Evolutionary conservation across 2,329 filamentous ascomycete species (phyloP), one percentile per base, ranked within the genome.

Genomic region (Fusarium protoensiforme): DNA sequence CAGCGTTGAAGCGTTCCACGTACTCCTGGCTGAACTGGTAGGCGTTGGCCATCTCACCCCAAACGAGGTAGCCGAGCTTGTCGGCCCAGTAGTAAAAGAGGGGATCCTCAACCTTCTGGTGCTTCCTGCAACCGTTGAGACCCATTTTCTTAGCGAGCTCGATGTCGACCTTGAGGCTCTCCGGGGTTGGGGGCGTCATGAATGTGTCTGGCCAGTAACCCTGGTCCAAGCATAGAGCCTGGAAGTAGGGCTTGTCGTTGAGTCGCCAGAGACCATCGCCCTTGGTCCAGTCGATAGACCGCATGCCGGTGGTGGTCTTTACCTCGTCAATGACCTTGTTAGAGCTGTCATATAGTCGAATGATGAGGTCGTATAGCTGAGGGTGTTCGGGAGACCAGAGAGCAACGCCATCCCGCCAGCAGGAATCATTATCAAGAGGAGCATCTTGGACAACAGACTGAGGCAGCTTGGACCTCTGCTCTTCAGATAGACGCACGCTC

Each of bases 21-120:
- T 91, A 92, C 33, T 88, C 86, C 7, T 85, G 76, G 71, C 85
- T 89, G 79, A 92, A 92, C 65, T 89, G 85, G 76, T 92, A 93
- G 2, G 88, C 88, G 71, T 91, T 92, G 41, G 89, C 89, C 84
- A 91, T 91, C 78, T 91, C 90, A 27, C 87, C 89, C 90, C 89
- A 91, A 6, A 91, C 88, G 0, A 92, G 83, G 79, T 88, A 91
- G 2, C 90, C 90, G 1, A 91, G 85, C 59, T 83, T 84, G 69
- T 91, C 88, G 2, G 89, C 90, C 86, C 87, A 90, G 83, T 91
- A 90, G 73, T 89, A 83, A 79, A 91, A 91, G 0, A 86, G 67
- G 0, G 90, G 89, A 57, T 90, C 88, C 79, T 91, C 90, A 43
- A 91, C 88, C 76, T 91, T 91, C 77, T 91, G 89, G 78, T 92